A percentile compares a stretch with the other conserved stretches of the same genome.
phyloP scores from a whole-genome alignment of 2,329 filamentous ascomycete species.

The Fulvia fulva region DNA sequence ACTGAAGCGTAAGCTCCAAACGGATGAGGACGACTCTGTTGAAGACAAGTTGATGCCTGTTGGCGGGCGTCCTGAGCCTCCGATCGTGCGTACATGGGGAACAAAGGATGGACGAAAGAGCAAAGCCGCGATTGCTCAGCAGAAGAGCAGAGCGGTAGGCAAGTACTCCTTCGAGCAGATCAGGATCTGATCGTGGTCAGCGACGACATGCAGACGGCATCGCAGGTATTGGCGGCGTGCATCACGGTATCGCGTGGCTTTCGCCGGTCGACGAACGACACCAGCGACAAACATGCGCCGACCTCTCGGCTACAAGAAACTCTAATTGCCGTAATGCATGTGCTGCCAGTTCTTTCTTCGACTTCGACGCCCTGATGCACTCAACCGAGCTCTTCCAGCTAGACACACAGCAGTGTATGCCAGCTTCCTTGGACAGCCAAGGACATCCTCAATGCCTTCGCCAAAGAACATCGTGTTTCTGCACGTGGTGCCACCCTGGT shows the following conservation, averaged over 20 bases:
- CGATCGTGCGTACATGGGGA: not conserved
- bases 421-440: not conserved
- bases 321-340: not conserved
- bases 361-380: not conserved
- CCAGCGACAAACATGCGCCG: not conserved
- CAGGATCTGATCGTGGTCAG: conserved; percentile 2
- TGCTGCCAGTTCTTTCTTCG: not conserved
- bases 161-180: conserved; percentile 13
- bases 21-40: not conserved
- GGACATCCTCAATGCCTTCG: not conserved
- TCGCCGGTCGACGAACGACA: not conserved
- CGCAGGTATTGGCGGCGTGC: not conserved
- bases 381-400: not conserved
- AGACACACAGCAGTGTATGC: not conserved
- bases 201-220: not conserved
- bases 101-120: conserved; percentile 6
- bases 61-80: conserved; percentile 4
- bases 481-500: not conserved
- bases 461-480: not conserved
- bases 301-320: not conserved
- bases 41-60: conserved; percentile 8
- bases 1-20: conserved; percentile 2
- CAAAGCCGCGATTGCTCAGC: conserved; percentile 4
- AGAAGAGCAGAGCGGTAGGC: conserved; percentile 10
- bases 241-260: not conserved